Evolutionary conservation across 177 flowering plant genomes (phyloP).

Genomic region (Vitis hybrid): DNA sequence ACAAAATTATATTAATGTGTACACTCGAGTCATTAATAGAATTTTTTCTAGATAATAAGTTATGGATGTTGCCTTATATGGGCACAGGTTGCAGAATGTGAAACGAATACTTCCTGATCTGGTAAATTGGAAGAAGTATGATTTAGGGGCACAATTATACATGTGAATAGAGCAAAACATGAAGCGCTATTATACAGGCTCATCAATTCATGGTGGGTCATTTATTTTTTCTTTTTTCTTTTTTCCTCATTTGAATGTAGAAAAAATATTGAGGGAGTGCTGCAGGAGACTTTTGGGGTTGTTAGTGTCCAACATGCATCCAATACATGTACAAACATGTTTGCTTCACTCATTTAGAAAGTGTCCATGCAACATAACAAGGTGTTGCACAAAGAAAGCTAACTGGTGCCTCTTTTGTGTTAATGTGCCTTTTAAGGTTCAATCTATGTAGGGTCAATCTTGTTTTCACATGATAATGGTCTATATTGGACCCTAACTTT

Average conservation of each 20-base stretch:
- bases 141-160: no score
- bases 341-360: background rate
- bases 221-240: background rate
- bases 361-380: conserved; percentile 18
- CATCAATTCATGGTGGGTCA: background rate
- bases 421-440: conserved; percentile 12
- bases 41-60: no score
- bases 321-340: background rate
- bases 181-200: no score
- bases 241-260: no score
- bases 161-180: no score
- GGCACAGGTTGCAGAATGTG: no score
- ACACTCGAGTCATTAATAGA: no score
- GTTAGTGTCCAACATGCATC: conserved; percentile 1
- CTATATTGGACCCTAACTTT: conserved; percentile 21
- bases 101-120: no score
- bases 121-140: no score
- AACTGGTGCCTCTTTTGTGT: background rate
- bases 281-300: background rate
- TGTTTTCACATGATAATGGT: conserved; percentile 7
- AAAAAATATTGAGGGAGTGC: background rate
- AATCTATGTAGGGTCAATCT: conserved; percentile 15
- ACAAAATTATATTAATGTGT: background rate
- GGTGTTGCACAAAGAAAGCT: conserved; percentile 9
- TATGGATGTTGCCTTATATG: no score